phyloP scores from a whole-genome alignment of 495 filamentous ascomycete genomes.

The Penicillium coprophilum region DNA sequence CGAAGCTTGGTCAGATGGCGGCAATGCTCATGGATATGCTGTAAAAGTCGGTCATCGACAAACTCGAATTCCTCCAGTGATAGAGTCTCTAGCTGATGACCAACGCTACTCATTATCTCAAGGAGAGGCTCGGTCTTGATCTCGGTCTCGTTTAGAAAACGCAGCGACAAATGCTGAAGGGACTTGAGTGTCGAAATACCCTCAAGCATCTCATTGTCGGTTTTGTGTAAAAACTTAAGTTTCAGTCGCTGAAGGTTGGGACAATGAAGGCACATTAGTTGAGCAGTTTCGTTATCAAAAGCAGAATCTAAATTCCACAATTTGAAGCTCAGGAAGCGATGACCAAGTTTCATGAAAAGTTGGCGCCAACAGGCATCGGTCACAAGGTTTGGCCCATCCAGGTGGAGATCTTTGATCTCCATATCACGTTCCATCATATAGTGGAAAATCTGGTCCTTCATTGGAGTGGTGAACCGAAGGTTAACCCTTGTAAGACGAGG shows the following conservation, averaged over 20 bases:
- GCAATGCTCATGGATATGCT: conserved; percentile 65
- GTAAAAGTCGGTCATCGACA: conserved; percentile 61
- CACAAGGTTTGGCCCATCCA: conserved; percentile 79
- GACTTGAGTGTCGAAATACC: conserved; percentile 55
- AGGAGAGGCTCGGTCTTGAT: conserved; percentile 57
- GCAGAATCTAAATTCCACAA: conserved; percentile 67
- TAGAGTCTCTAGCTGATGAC: conserved; percentile 64
- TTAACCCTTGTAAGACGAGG: conserved; percentile 66
- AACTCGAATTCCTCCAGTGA: conserved; percentile 62
- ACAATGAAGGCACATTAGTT: conserved; percentile 57
- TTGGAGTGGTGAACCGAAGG: conserved; percentile 76
- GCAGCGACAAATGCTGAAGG: conserved; percentile 72
- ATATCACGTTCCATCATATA: conserved; percentile 71
- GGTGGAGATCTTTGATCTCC: conserved; percentile 58
- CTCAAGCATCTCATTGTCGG: conserved; percentile 47
- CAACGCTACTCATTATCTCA: conserved; percentile 57
- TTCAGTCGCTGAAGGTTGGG: conserved; percentile 70
- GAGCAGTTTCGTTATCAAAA: conserved; percentile 66
- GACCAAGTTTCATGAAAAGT: conserved; percentile 61
- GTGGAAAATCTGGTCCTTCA: conserved; percentile 78
- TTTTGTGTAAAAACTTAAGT: conserved; percentile 57
- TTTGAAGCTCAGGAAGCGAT: conserved; percentile 62
- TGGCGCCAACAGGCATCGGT: conserved; percentile 67
- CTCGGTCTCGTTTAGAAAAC: conserved; percentile 55
- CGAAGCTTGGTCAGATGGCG: conserved; percentile 68